Percentiles rank a stretch among this genome's conserved stretches.
Conservation (phyloP, 2,329 filamentous ascomycete species). For the Colletotrichum liaoningense region DNA sequence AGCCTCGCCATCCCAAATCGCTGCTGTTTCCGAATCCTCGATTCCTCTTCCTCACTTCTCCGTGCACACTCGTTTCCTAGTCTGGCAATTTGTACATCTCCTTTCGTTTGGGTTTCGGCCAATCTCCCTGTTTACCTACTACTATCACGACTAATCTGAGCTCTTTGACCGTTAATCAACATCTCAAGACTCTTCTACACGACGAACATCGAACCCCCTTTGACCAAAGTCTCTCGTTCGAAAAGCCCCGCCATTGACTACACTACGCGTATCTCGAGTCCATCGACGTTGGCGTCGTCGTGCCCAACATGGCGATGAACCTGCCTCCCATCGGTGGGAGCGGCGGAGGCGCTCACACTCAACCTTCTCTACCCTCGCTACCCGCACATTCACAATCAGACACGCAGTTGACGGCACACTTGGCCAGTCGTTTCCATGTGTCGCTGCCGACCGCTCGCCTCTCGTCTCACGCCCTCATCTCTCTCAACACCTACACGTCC, state of each 20-base stretch:
- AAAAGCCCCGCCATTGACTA: background rate
- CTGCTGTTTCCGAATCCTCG: background rate
- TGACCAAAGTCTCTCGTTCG: background rate
- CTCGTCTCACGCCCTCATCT: slow-evolving; percentile 91
- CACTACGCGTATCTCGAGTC: slow-evolving; percentile 8
- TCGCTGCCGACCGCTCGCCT: slow-evolving; percentile 87
- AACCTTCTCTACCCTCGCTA: slow-evolving; percentile 88
- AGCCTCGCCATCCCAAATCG: slow-evolving; percentile 6
- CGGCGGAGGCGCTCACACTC: slow-evolving; percentile 75
- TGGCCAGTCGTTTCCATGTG: slow-evolving; percentile 92
- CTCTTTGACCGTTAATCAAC: background rate
- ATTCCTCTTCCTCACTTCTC: slow-evolving; percentile 19
- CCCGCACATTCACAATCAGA: slow-evolving; percentile 85
- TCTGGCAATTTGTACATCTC: slow-evolving; percentile 22
- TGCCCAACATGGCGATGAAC: slow-evolving; percentile 70
- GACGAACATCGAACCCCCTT: background rate
- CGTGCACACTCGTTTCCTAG: slow-evolving; percentile 31
- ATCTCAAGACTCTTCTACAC: background rate
- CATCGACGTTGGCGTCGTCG: slow-evolving; percentile 30
- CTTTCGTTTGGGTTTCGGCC: slow-evolving; percentile 27
- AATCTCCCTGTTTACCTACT: background rate
- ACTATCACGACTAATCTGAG: slow-evolving; percentile 24
- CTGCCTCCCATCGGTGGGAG: slow-evolving; percentile 61
- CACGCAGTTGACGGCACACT: slow-evolving; percentile 82
- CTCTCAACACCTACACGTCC: slow-evolving; percentile 93